A percentile compares a stretch with the other conserved stretches of the same genome.
Evolutionary conservation across 768 basidiomycete genomes (phyloP).

Genomic region (Lactarius deliciosus): DNA sequence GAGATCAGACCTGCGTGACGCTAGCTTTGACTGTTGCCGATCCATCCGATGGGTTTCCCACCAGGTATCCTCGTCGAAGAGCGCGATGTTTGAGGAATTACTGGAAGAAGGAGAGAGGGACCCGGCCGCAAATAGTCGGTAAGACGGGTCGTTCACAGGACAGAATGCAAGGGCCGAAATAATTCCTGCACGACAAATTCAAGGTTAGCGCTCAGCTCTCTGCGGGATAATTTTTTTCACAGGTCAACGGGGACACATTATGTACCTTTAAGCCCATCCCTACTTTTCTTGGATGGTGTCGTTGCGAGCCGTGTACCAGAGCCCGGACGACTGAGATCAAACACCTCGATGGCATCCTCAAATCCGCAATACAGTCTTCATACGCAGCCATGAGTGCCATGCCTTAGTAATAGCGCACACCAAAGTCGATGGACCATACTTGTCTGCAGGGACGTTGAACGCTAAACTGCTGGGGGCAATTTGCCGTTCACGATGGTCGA

Average conservation of each 20-base stretch:
- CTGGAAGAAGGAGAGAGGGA: constrained; percentile 55
- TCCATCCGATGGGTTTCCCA: constrained; percentile 54
- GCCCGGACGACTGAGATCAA: constrained; percentile 74
- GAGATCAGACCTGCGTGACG: constrained; percentile 52
- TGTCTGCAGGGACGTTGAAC: constrained; percentile 68
- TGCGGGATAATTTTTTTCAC: background rate
- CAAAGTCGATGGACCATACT: constrained; percentile 43
- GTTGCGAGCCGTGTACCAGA: constrained; percentile 69
- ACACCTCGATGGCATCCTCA: constrained; percentile 82
- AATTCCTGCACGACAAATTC: constrained; percentile 51
- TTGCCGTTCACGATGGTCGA: constrained; percentile 91
- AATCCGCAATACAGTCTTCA: constrained; percentile 83
- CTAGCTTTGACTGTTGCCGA: constrained; percentile 56
- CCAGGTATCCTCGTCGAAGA: constrained; percentile 64
- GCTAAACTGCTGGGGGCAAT: constrained; percentile 83
- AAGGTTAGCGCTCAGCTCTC: background rate
- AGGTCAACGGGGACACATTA: constrained; percentile 2
- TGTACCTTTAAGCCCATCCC: constrained; percentile 83
- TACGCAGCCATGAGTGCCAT: background rate
- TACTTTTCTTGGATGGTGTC: constrained; percentile 71
- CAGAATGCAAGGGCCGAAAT: constrained; percentile 83
- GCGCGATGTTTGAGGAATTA: constrained; percentile 53
- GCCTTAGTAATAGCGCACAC: background rate
- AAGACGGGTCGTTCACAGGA: constrained; percentile 49
- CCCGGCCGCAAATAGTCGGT: constrained; percentile 76